Percentiles rank a stretch among this genome's conserved stretches.
These are phyloP conservation scores for Fusarium nematophilum DNA, from an alignment of 2,329 filamentous ascomycete genomes.

Conservation along the genomic window DNA sequence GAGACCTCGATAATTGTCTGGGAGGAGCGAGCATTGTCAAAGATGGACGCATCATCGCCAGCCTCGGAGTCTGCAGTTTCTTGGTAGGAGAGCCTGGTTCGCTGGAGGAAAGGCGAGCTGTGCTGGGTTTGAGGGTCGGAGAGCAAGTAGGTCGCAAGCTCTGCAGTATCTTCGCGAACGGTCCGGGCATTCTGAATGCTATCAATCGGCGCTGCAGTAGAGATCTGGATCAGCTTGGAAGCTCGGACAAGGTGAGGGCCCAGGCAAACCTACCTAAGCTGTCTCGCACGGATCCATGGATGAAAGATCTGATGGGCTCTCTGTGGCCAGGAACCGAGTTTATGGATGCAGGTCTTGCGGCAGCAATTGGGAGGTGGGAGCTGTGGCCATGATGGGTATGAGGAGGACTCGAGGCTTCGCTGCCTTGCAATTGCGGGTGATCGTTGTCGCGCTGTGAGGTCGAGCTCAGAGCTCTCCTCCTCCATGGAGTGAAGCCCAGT, in stretches of 20 bases:
- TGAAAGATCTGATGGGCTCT: constrained; percentile 78
- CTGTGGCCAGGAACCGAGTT: constrained; percentile 57
- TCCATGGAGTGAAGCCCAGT: constrained; percentile 61
- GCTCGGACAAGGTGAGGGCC: background rate
- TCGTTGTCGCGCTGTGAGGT: constrained; percentile 46
- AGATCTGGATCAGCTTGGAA: constrained; percentile 5
- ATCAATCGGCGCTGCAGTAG: constrained; percentile 65
- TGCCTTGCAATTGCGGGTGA: constrained; percentile 37
- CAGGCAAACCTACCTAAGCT: constrained; percentile 61
- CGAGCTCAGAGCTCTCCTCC: constrained; percentile 55
- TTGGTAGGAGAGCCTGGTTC: constrained; percentile 45
- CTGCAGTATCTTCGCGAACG: constrained; percentile 87
- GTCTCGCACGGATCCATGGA: constrained; percentile 73
- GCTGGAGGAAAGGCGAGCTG: constrained; percentile 60
- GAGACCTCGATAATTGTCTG: constrained; percentile 71
- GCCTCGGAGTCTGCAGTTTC: constrained; percentile 42
- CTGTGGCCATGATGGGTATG: constrained; percentile 27
- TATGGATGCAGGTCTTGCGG: constrained; percentile 54
- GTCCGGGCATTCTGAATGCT: constrained; percentile 80
- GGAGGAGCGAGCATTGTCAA: constrained; percentile 47
- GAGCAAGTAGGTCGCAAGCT: constrained; percentile 85
- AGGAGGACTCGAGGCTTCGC: constrained; percentile 44
- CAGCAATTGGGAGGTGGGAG: constrained; percentile 32
- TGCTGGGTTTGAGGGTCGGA: constrained; percentile 66
- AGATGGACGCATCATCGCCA: constrained; percentile 32